phyloP scores from a whole-genome alignment of 2,329 filamentous ascomycete species.

The Metarhizium robertsii region DNA sequence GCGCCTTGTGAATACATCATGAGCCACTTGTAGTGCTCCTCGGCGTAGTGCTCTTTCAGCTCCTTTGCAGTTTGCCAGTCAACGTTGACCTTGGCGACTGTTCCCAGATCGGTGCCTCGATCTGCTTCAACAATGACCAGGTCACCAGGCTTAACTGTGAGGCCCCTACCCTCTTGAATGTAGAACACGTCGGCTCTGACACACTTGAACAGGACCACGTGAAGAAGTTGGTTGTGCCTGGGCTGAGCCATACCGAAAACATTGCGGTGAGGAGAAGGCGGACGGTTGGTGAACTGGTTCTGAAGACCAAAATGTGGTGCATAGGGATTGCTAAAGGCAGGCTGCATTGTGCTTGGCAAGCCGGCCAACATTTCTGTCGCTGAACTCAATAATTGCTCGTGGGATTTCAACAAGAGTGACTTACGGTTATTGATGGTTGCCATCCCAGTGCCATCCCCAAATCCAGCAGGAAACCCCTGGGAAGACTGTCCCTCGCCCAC shows the following conservation, averaged over 20 bases:
- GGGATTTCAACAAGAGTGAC: slow-evolving; percentile 12
- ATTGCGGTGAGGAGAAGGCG: slow-evolving; percentile 51
- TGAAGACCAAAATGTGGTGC: slow-evolving; percentile 37
- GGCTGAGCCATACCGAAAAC: slow-evolving; percentile 53
- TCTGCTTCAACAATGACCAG: slow-evolving; percentile 97
- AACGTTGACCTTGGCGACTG: slow-evolving; percentile 80
- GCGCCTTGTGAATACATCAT: slow-evolving; percentile 95
- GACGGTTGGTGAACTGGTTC: slow-evolving; percentile 19
- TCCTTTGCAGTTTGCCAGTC: slow-evolving; percentile 83
- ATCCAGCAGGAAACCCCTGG: slow-evolving; percentile 33
- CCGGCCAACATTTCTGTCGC: slow-evolving; percentile 17
- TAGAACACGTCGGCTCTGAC: slow-evolving; percentile 94
- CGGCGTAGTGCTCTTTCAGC: slow-evolving; percentile 80
- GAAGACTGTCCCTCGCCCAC: slow-evolving; percentile 31
- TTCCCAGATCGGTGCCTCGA: slow-evolving; percentile 89
- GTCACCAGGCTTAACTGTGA: slow-evolving; percentile 84
- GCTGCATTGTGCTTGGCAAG: slow-evolving; percentile 16
- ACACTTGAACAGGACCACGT: slow-evolving; percentile 95
- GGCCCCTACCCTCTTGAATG: slow-evolving; percentile 87
- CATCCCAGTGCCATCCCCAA: slow-evolving; percentile 28
- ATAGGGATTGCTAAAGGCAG: slow-evolving; percentile 29
- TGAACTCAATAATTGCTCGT: slow-evolving; percentile 2
- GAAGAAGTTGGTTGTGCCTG: slow-evolving; percentile 61
- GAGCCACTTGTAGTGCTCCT: slow-evolving; percentile 96
- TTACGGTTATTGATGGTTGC: slow-evolving; percentile 30